These are phyloP conservation scores for Alternaria atra DNA, from an alignment of 2,329 filamentous ascomycete genomes.

Conservation along the genomic window DNA sequence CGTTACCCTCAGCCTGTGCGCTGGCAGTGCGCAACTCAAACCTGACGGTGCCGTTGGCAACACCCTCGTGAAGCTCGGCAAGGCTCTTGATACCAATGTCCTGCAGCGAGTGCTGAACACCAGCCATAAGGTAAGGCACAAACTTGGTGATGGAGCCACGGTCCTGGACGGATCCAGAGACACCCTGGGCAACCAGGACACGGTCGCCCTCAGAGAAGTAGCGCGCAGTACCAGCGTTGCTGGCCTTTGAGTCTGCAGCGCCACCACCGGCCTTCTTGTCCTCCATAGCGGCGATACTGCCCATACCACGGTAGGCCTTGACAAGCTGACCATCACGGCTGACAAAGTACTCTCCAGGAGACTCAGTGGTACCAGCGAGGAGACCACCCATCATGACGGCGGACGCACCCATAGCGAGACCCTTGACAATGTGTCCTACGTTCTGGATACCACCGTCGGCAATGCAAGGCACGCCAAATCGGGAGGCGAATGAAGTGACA, in stretches of 20 bases:
- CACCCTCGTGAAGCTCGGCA: constrained; percentile 76
- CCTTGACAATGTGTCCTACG: constrained; percentile 98
- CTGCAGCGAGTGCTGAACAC: constrained; percentile 96
- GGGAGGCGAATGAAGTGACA: constrained; percentile 86
- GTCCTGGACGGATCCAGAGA: constrained; percentile 85
- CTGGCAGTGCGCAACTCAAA: constrained; percentile 96
- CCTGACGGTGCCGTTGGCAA: constrained; percentile 77
- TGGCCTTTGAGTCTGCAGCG: constrained; percentile 72
- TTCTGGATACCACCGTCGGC: constrained; percentile 98
- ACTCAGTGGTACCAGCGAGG: constrained; percentile 95
- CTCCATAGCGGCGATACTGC: constrained; percentile 98
- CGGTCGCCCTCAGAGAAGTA: constrained; percentile 98
- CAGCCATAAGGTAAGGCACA: constrained; percentile 92
- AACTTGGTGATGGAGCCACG: constrained; percentile 92
- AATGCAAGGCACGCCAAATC: constrained; percentile 96
- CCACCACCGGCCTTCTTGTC: constrained; percentile 92
- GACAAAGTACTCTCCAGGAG: constrained; percentile 94
- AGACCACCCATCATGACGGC: constrained; percentile 99
- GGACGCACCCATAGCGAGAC: constrained; percentile 89
- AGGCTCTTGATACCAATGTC: constrained; percentile 90
- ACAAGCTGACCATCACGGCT: constrained; percentile 96
- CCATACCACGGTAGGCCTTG: constrained; percentile 99
- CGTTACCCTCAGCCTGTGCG: constrained; percentile 94
- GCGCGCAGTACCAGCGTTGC: constrained; percentile 92
- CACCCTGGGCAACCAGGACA: constrained; percentile 94